Evolutionary conservation across 164 flowering plant species (phyloP), one percentile per base, ranked within the genome.

Genomic region (Annona squamosa): DNA sequence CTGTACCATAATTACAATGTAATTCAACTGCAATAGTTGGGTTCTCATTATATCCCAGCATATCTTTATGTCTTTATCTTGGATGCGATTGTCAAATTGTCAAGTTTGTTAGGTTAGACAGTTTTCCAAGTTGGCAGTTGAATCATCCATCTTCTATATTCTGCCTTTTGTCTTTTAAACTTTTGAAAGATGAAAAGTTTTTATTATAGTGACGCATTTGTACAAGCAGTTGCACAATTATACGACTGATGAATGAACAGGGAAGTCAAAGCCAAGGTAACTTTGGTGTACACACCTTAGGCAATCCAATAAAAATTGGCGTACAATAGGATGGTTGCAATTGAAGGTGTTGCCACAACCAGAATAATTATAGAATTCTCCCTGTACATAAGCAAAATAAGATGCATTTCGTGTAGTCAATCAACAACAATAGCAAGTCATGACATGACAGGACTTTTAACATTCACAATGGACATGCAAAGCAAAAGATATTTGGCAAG

Each of bases 261-360:
- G 59, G 17, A 44, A 59, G 44, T 43, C 64, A 6, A 37, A 64
- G 5, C 44, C 69, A 41, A 77, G 65, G 13, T 43, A 46, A 65
- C 56, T 62, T 45, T 66, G 43, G 67, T 46, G 44, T 71, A 76
- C 59, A 63, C 80, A 94, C 98, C 97, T 88, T 75, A 94, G 78
- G 87, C 94, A 88, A 46, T 94, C 99, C 80, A 92, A 63, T 75
- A 94, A 86, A 77, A 94, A 88, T 78, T 88, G 91, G 19, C 99
- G 97, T 10, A 90, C 99, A 73, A 90, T 80, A 56, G 99, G 99
- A 82, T 94, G 97, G 79, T 92, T 94, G 85, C 97, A 94, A 70
- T 94, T 94, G 79, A 92, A 86, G 70, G 99, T 94, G 86, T 94
- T 94, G 48, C 97, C 97, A 83, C 99, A 94, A 16, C 99, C 99